Evolutionary conservation across 2,329 filamentous ascomycete species (phyloP).

Genomic region (Aureobasidium melanogenum): DNA sequence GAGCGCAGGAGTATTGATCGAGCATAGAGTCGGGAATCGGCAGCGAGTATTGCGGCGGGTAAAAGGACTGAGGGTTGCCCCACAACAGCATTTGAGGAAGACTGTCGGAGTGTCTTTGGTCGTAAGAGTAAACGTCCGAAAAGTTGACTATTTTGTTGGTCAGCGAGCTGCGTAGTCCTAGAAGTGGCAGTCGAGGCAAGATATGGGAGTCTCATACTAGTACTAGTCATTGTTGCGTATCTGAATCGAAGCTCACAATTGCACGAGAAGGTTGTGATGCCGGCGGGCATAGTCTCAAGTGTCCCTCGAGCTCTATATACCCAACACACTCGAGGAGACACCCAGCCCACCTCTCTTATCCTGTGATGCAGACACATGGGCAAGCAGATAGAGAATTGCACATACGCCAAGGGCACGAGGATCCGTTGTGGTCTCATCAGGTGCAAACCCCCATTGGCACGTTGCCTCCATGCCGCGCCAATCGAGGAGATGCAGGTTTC

Average conservation of each 20-base stretch:
- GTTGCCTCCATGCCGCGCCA: neutral
- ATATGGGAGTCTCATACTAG: neutral
- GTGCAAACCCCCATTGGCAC: neutral
- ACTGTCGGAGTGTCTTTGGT: conserved; percentile 1
- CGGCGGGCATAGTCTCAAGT: neutral
- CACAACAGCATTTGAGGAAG: neutral
- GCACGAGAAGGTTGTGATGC: neutral
- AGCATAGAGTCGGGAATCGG: neutral
- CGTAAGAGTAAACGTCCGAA: neutral
- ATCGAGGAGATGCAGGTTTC: neutral
- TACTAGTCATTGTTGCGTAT: neutral
- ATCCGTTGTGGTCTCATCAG: neutral
- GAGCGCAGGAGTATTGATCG: neutral
- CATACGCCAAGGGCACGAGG: neutral
- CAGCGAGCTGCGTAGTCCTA: neutral
- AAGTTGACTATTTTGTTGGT: conserved; percentile 1
- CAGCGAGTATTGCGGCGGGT: neutral
- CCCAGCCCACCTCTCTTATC: neutral
- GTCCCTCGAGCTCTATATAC: neutral
- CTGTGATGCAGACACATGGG: neutral
- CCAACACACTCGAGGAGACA: neutral
- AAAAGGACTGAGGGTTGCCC: neutral
- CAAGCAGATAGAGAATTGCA: neutral
- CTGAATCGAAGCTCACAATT: neutral
- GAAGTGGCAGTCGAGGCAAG: neutral